Conservation (phyloP, 371 early-diverging fungal species). For the Haplosporangium sp. region DNA sequence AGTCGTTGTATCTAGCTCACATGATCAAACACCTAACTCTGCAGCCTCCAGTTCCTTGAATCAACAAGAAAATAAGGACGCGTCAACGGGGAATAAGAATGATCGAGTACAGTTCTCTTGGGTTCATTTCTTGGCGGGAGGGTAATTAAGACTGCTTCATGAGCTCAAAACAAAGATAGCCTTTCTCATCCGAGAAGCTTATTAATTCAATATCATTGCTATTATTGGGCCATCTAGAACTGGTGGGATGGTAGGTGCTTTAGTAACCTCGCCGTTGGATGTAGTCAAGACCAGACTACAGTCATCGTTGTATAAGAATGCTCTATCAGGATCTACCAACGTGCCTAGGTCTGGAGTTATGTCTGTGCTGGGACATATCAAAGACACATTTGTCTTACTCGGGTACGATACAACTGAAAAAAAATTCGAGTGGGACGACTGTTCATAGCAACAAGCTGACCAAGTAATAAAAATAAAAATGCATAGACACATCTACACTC, state of each 20-base stretch:
- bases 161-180: background rate
- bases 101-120: conserved; percentile 57
- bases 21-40: background rate
- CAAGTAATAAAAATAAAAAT: background rate
- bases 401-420: conserved; percentile 52
- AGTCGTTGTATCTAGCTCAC: background rate
- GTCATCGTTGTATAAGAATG: conserved; percentile 55
- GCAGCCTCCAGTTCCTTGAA: background rate
- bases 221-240: conserved; percentile 50
- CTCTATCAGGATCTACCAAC: background rate
- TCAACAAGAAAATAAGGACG: background rate
- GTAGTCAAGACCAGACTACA: conserved; percentile 93
- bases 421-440: background rate
- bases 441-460: background rate
- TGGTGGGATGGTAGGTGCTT: conserved; percentile 83
- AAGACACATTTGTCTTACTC: conserved; percentile 65
- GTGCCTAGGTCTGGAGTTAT: conserved; percentile 33
- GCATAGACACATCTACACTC: conserved; percentile 73
- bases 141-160: conserved; percentile 58
- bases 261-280: conserved; percentile 90
- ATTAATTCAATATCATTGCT: too few relatives aligned
- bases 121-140: conserved; percentile 88
- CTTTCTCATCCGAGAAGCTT: too few relatives aligned
- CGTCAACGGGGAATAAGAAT: conserved; percentile 16
- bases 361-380: conserved; percentile 66